Percentiles rank a stretch among this genome's conserved stretches.
phyloP scores from a whole-genome alignment of 148 eudicot genomes.

The Heliosperma pusillum region DNA sequence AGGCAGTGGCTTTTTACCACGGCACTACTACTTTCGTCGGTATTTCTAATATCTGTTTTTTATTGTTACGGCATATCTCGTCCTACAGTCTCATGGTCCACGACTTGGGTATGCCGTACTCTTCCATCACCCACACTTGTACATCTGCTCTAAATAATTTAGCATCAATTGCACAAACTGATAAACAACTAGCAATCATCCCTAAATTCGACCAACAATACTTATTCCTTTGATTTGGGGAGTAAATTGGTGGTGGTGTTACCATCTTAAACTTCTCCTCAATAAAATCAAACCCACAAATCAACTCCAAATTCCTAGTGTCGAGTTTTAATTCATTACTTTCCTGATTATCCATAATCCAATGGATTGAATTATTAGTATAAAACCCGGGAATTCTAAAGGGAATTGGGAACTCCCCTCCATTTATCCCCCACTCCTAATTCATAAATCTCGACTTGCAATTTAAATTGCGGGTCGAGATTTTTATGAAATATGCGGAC shows the following conservation, averaged over 20 bases:
- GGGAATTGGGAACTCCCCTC: slow-evolving; percentile 21
- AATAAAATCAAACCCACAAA: slow-evolving; percentile 16
- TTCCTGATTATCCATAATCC: too few relatives aligned
- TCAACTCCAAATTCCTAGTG: not conserved
- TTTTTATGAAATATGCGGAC: slow-evolving; percentile 28
- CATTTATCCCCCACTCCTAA: slow-evolving; percentile 24
- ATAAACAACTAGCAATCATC: slow-evolving; percentile 28
- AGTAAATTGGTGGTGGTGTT: slow-evolving; percentile 29
- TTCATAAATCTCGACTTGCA: slow-evolving; percentile 15
- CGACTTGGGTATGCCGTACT: slow-evolving; percentile 35
- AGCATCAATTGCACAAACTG: slow-evolving; percentile 35
- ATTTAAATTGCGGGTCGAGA: slow-evolving; percentile 16
- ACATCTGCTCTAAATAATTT: slow-evolving; percentile 28
- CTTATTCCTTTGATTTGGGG: not conserved
- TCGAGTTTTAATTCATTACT: too few relatives aligned
- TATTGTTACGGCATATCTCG: too few relatives aligned
- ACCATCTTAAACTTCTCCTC: slow-evolving; percentile 30
- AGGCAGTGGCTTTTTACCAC: too few relatives aligned
- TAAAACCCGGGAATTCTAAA: slow-evolving; percentile 46
- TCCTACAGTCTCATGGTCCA: slow-evolving; percentile 35
- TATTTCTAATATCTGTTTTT: too few relatives aligned
- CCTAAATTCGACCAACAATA: slow-evolving; percentile 37
- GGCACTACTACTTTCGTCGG: too few relatives aligned
- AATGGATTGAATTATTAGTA: slow-evolving; percentile 1
- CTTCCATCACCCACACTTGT: slow-evolving; percentile 45